These are phyloP conservation scores for Phytophthora pluvialis DNA, from an alignment of 352 stramenopile species.

Conservation along the genomic window DNA sequence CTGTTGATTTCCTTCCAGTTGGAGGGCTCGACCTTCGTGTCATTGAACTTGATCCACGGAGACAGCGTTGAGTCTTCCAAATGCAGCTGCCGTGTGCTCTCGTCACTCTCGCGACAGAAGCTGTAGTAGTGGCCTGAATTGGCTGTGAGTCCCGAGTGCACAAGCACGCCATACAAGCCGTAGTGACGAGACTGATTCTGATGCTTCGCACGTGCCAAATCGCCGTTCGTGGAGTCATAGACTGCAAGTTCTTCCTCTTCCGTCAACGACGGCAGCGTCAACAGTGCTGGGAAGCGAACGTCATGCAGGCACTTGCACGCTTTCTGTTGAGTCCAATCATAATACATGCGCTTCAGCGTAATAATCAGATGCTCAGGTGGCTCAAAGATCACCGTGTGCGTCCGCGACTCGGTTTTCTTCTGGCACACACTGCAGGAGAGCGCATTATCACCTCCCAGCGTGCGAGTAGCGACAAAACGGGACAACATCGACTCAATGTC, in stretches of 20 bases:
- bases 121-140: conserved; percentile 94
- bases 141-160: conserved; percentile 88
- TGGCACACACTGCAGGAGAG: conserved; percentile 75
- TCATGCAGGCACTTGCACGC: conserved; percentile 89
- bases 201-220: conserved; percentile 27
- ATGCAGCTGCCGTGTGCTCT: conserved; percentile 74
- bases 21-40: conserved; percentile 81
- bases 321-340: conserved; percentile 90
- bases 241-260: conserved; percentile 57
- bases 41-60: conserved; percentile 93
- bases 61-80: conserved; percentile 76
- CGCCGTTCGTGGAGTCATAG: conserved; percentile 17
- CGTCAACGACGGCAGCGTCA: conserved; percentile 73
- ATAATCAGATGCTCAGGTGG: conserved; percentile 86
- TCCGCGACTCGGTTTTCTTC: conserved; percentile 80
- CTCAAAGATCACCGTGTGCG: conserved; percentile 82
- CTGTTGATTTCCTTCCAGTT: conserved; percentile 86
- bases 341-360: conserved; percentile 91
- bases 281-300: conserved; percentile 71
- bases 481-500: conserved; percentile 85
- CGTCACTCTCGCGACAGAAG: conserved; percentile 85
- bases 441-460: conserved; percentile 83
- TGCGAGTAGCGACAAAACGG: conserved; percentile 80
- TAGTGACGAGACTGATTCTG: conserved; percentile 65
- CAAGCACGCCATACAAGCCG: conserved; percentile 89